Conservation (phyloP, 2,329 filamentous ascomycete species). For the Teratosphaeria epicoccoides region DNA sequence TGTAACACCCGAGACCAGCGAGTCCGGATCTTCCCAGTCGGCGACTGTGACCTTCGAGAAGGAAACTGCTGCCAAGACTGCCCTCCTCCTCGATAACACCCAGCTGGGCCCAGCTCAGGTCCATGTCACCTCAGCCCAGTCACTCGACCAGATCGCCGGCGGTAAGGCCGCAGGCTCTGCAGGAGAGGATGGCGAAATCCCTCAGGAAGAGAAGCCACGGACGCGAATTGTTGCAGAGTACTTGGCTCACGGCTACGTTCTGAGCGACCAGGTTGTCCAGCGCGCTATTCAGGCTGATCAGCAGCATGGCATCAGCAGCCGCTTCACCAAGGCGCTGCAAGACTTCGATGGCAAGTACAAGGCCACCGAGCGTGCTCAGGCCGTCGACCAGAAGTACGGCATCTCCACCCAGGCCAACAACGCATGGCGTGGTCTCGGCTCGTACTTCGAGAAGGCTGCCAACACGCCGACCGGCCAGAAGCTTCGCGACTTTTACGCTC, state of each 20-base stretch:
- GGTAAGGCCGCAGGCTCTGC: constrained; percentile 47
- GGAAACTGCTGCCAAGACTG: constrained; percentile 91
- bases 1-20: constrained; percentile 50
- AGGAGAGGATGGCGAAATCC: constrained; percentile 56
- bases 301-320: constrained; percentile 72
- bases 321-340: constrained; percentile 67
- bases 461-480: constrained; percentile 81
- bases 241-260: constrained; percentile 83
- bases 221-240: constrained; percentile 92
- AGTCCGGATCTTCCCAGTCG: constrained; percentile 56
- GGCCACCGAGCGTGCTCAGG: constrained; percentile 74
- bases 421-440: constrained; percentile 58
- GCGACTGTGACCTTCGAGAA: constrained; percentile 96
- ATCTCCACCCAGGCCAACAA: constrained; percentile 62
- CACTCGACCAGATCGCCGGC: constrained; percentile 52
- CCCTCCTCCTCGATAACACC: constrained; percentile 92
- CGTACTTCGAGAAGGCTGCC: constrained; percentile 91
- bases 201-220: constrained; percentile 94
- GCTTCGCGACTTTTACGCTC: constrained; percentile 76
- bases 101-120: constrained; percentile 69
- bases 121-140: constrained; percentile 64
- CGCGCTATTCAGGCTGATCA: constrained; percentile 77
- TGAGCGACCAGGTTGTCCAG: constrained; percentile 68
- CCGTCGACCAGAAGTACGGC: constrained; percentile 74
- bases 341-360: constrained; percentile 78